A percentile compares a stretch with the other conserved stretches of the same genome.
Conservation (phyloP, 1,284 basidiomycete genomes). For the Coniferiporia weirii region DNA sequence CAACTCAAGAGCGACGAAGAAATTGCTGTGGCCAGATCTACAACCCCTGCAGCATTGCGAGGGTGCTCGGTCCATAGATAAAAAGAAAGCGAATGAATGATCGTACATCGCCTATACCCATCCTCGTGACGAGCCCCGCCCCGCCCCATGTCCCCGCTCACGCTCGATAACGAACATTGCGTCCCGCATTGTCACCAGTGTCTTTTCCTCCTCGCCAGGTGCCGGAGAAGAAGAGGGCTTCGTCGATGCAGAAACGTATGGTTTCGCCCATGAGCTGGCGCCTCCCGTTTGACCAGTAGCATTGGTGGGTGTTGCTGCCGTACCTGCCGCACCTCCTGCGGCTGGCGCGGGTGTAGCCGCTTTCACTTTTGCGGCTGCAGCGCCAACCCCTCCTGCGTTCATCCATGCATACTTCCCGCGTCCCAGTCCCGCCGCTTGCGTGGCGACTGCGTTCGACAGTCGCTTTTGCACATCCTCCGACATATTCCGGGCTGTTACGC, state of each 20-base stretch:
- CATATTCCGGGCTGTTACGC: constrained; percentile 81
- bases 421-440: constrained; percentile 74
- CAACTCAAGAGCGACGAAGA: background rate
- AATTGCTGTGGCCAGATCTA: background rate
- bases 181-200: constrained; percentile 63
- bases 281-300: constrained; percentile 26
- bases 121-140: constrained; percentile 61
- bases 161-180: constrained; percentile 76
- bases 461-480: constrained; percentile 84
- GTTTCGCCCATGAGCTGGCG: constrained; percentile 52
- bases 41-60: background rate
- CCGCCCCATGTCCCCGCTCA: constrained; percentile 74
- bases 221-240: constrained; percentile 26
- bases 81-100: background rate
- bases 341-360: constrained; percentile 23
- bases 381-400: constrained; percentile 52
- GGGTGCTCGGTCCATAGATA: background rate
- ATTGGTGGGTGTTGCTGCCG: constrained; percentile 24
- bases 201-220: constrained; percentile 43
- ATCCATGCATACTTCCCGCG: constrained; percentile 81
- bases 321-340: constrained; percentile 22
- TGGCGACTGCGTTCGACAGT: constrained; percentile 84
- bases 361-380: constrained; percentile 42
- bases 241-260: constrained; percentile 50
- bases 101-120: constrained; percentile 36